phyloP scores from a whole-genome alignment of 768 basidiomycete species.

The Mycena sanguinolenta region DNA sequence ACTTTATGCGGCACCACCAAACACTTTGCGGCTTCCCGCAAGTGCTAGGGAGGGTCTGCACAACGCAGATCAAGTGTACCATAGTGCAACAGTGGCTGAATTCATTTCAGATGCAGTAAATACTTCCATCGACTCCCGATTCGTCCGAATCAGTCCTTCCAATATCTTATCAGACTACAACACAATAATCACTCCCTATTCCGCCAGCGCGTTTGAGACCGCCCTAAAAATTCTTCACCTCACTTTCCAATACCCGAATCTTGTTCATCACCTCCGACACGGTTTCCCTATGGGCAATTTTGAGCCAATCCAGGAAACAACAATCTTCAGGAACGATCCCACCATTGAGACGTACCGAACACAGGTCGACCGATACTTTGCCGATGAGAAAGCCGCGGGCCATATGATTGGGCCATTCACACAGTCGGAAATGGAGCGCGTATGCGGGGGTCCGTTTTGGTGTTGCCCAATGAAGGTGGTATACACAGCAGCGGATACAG shows the following conservation, averaged over 20 bases:
- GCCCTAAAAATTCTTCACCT: slow-evolving; percentile 8
- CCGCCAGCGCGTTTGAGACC: slow-evolving; percentile 10
- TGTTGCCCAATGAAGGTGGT: too few species aligned
- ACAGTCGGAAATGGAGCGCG: slow-evolving; percentile 7
- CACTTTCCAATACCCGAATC: slow-evolving; percentile 17
- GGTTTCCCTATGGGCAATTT: slow-evolving; percentile 17
- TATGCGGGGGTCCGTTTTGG: slow-evolving; percentile 25
- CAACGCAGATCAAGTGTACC: too few species aligned
- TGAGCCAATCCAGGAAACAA: slow-evolving; percentile 1
- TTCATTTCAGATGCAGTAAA: too few species aligned
- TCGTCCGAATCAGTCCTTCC: too few species aligned
- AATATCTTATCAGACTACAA: too few species aligned
- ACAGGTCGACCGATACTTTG: slow-evolving; percentile 4
- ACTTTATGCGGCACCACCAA: slow-evolving; percentile 41
- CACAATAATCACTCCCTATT: slow-evolving; percentile 25
- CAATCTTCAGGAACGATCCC: slow-evolving; percentile 15
- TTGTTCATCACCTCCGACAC: slow-evolving; percentile 19
- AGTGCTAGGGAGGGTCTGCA: too few species aligned
- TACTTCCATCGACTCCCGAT: too few species aligned
- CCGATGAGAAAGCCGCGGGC: slow-evolving; percentile 9
- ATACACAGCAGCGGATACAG: too few species aligned
- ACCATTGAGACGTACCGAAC: slow-evolving; percentile 8
- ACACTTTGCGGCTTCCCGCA: slow-evolving; percentile 40
- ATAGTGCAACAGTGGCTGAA: too few species aligned
- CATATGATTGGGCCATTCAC: slow-evolving; percentile 16